A percentile compares a stretch with the other conserved stretches of the same genome.
Evolutionary conservation across 352 stramenopile genomes (phyloP).

Genomic region (Pythium dissotocum): DNA sequence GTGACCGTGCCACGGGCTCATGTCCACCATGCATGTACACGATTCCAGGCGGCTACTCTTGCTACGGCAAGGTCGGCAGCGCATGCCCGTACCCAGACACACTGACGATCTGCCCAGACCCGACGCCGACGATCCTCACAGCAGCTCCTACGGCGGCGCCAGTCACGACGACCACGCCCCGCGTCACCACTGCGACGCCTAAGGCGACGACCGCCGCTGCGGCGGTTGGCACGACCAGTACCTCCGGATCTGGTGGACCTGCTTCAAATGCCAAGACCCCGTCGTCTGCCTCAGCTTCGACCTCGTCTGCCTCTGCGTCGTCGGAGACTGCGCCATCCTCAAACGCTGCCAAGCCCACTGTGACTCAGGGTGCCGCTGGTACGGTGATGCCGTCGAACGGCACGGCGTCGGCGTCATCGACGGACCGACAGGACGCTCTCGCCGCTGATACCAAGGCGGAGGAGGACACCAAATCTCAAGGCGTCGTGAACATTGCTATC

Average conservation of each 20-base stretch:
- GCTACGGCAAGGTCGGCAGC: constrained; percentile 54
- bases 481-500: constrained; percentile 47
- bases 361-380: neutral
- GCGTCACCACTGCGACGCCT: neutral
- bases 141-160: neutral
- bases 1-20: constrained; percentile 35
- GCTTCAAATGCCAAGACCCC: neutral
- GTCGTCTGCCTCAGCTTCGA: neutral
- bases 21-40: constrained; percentile 74
- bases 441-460: constrained; percentile 7
- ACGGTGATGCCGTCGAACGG: constrained; percentile 21
- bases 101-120: constrained; percentile 31
- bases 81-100: constrained; percentile 43
- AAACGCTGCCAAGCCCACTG: neutral
- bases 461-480: constrained; percentile 22
- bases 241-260: neutral
- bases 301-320: neutral
- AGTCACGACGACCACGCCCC: constrained; percentile 1
- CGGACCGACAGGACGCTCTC: constrained; percentile 20
- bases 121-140: neutral
- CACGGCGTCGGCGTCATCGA: constrained; percentile 1
- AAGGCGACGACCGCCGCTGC: neutral
- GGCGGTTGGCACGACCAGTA: neutral
- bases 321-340: neutral
- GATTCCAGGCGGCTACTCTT: constrained; percentile 64